Base-by-base conservation (phyloP, 148 eudicot species). In the Hydrangea macrophylla region DNA sequence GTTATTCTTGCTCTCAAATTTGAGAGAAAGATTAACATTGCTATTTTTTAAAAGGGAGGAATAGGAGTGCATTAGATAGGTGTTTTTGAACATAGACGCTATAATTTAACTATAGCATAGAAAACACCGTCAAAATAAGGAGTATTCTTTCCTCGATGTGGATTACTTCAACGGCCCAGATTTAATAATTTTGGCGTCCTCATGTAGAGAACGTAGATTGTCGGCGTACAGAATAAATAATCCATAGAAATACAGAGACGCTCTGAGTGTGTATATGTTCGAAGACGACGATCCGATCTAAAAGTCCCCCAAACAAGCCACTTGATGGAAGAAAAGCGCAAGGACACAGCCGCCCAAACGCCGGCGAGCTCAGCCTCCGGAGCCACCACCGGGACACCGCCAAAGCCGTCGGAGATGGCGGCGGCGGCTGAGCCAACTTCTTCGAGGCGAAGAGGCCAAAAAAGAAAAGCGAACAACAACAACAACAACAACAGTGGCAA, bases 271-370 rank as follows among this genome's bases (percentile, higher is more conserved):
- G 70, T 15, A 40, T 32, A 4, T 28, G 64, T 30, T 40, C 42
- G 10, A 22, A 55, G 44, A n/a, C 12, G 33, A 24, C 32, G 32
- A 15, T 4, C 23, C 6, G 57, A n/a, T n/a, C n/a, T n/a, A n/a
- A n/a, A n/a, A 31, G 18, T 48, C 13, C n/a, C 23, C 67, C 40
- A 70, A 58, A 51, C 75, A 44, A 60, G 64, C 72, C 75, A n/a
- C 68, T 61, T 63, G 69, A 85, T 90, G 96, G 93, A 87, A 30
- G 96, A 90, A 8, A 90, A 82, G 71, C 84, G 84, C 64, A 83
- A 80, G 36, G 89, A 83, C 53, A 44, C 72, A 69, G 86, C 80
- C 42, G 66, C 65, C 31, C 70, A 79, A 35, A 72, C 81, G 63
- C 64, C 83, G 28, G 54, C 65, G 0, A 51, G 66, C 0, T 72